Base-by-base conservation (phyloP, 176 grass and related monocot species). In the Cenchrus americanus region DNA sequence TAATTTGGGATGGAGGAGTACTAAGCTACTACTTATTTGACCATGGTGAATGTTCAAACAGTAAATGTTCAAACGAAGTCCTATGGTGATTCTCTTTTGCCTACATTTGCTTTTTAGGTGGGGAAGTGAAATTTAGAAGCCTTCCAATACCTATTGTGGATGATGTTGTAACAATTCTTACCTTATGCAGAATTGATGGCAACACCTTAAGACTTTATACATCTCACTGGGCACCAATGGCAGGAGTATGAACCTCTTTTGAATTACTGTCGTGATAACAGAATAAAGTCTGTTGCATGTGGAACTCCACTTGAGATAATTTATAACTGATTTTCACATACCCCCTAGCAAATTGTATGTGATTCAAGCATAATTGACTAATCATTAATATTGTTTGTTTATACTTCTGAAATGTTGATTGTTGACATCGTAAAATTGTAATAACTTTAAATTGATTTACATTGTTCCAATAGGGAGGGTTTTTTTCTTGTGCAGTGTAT, bases 171-270 rank as follows among this genome's bases (percentile, higher is more conserved):
- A 77, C 32, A 23, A 24, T 52, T 62, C 6, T 89, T 69, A 74
- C 10, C 68, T 75, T 40, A 44, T 68, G 49, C 89, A 99, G 96
- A 81, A 99, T 99, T 87, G 87, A 96, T 81, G 96, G 91, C 5
- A 70, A 78, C 60, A 79, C 26, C 41, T 83, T 98, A 71, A 96
- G 62, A 71, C 86, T 82, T 40, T 95, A 90, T 64, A 94, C 89
- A 17, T 84, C 85, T 86, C 93, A 98, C 87, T 98, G 89, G 96
- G 93, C 96, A 78, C 73, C 88, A 72, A 57, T 95, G 96, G 96
- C 93, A 95, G 82, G 96, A 98, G 87, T 94, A 94, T 66, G 96
- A 96, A 85, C 93, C 96, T 51, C 89, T 98, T 78, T 86, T 98
- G 75, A 98, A 95, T 74, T 92, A 92, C 41, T 98, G 91, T 74